These are phyloP conservation scores for Entamoeba nuttalli DNA, from an alignment of 208 protist genomes.

Conservation along the genomic window DNA sequence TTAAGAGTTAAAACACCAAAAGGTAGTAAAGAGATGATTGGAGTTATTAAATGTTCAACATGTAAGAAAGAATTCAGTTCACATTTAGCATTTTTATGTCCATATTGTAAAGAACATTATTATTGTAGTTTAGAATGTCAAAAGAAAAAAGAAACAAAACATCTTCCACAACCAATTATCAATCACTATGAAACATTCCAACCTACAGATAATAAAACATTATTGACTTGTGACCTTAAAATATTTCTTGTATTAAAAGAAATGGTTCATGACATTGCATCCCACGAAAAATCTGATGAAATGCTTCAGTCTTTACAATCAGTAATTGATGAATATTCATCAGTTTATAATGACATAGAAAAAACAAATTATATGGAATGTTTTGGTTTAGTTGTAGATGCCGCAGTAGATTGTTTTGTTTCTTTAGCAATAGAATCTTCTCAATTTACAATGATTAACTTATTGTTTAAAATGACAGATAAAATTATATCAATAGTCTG, in stretches of 20 bases:
- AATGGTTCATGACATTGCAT: not conserved
- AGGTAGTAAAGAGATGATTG: not conserved
- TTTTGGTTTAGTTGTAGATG: not conserved
- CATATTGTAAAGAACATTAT: not conserved
- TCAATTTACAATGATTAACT: not conserved
- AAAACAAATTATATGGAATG: not conserved
- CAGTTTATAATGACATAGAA: not conserved
- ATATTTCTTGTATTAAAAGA: not conserved
- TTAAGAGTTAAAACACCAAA: not conserved
- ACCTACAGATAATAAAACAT: not conserved
- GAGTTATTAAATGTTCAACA: not conserved
- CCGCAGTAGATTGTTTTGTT: not conserved
- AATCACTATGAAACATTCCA: not conserved
- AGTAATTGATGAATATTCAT: not conserved
- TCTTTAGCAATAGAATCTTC: not conserved
- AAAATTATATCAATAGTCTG: not conserved
- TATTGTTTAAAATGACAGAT: not conserved
- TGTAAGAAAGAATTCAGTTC: not conserved
- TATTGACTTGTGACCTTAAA: not conserved
- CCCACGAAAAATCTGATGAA: not conserved
- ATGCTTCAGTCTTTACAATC: not conserved
- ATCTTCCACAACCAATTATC: not conserved
- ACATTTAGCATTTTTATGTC: not conserved
- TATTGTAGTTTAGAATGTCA: not conserved
- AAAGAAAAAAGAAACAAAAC: not conserved